Conservation (phyloP, 2,329 filamentous ascomycete species). For the Talaromyces sp. region DNA sequence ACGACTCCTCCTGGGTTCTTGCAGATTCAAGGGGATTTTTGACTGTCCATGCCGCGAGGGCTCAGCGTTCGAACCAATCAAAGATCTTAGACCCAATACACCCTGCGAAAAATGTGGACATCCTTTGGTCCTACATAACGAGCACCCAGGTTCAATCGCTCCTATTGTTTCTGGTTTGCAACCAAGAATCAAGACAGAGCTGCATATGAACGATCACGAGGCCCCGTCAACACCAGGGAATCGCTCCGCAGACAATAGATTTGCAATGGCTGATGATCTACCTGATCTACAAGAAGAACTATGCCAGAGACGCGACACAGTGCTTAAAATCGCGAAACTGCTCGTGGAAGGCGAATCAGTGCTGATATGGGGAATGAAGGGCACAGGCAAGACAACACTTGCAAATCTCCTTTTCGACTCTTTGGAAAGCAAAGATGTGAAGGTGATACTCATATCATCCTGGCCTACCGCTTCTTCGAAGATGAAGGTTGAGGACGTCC, state of each 20-base stretch:
- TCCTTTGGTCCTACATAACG: neutral
- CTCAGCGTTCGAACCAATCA: neutral
- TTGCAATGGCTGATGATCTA: neutral
- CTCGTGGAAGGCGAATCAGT: neutral
- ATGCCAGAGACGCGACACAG: neutral
- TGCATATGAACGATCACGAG: neutral
- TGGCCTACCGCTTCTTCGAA: neutral
- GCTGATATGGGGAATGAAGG: constrained; percentile 6
- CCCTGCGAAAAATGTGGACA: neutral
- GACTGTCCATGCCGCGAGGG: constrained; percentile 1
- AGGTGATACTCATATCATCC: neutral
- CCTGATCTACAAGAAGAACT: neutral
- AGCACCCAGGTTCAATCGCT: neutral
- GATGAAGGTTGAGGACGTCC: neutral
- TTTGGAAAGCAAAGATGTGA: neutral
- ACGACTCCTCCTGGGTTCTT: neutral
- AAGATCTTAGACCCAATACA: neutral
- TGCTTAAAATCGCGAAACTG: neutral
- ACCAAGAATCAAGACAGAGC: neutral
- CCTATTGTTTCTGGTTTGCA: neutral
- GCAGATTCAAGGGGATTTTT: constrained; percentile 5
- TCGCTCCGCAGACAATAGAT: neutral
- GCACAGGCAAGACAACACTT: constrained; percentile 2
- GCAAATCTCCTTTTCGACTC: neutral
- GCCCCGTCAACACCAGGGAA: neutral